phyloP scores from a whole-genome alignment of 1,284 basidiomycete genomes.

The Leccinum cinnamomeum region DNA sequence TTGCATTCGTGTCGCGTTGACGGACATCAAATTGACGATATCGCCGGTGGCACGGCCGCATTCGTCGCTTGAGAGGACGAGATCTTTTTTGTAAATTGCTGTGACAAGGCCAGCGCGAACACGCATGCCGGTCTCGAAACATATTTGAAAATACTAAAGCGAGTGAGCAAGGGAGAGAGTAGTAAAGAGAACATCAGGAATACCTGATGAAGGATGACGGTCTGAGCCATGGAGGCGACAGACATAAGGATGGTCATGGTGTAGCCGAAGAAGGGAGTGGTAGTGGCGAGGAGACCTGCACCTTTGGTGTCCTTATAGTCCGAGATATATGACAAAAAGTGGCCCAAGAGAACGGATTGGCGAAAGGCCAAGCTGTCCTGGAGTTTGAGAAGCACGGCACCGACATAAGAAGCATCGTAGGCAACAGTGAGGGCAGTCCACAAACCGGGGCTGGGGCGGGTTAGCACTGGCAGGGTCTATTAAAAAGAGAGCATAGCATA shows the following conservation, averaged over 20 bases:
- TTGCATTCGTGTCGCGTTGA: conserved; percentile 83
- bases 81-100: conserved; percentile 83
- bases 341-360: conserved; percentile 87
- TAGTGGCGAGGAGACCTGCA: conserved; percentile 19
- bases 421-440: conserved; percentile 63
- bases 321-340: conserved; percentile 81
- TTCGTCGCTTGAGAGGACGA: conserved; percentile 85
- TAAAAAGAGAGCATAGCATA: no score
- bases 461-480: no score
- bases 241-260: conserved; percentile 82
- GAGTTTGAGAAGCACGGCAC: conserved; percentile 69
- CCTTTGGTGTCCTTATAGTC: conserved; percentile 56
- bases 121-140: conserved; percentile 90
- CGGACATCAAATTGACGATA: conserved; percentile 93
- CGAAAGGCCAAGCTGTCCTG: conserved; percentile 84
- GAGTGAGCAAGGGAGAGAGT: not conserved
- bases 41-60: conserved; percentile 81
- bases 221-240: conserved; percentile 71
- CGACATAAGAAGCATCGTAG: conserved; percentile 77
- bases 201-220: conserved; percentile 84
- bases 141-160: conserved; percentile 75
- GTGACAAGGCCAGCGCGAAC: conserved; percentile 86
- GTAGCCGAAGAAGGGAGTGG: conserved; percentile 62
- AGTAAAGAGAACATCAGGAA: conserved; percentile 4
- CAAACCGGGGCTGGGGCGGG: no score